phyloP scores from a whole-genome alignment of 2,329 filamentous ascomycete genomes.

The Ceratocystis alfenasii region DNA sequence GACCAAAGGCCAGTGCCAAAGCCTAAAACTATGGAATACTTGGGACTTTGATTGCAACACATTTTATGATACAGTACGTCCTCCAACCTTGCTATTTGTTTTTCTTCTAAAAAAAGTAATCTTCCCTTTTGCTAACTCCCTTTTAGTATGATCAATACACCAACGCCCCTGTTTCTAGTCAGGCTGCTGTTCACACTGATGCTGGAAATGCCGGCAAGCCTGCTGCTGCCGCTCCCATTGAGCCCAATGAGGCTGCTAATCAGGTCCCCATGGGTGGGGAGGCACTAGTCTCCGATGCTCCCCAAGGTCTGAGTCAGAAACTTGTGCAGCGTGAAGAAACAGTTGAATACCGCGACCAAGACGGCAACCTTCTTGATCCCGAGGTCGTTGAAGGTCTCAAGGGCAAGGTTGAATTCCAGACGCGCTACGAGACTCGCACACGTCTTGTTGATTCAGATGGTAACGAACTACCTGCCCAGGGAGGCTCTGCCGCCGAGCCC shows the following conservation, averaged over 20 bases:
- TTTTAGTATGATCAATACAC: constrained; percentile 41
- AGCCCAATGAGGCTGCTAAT: constrained; percentile 24
- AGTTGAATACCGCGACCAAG: constrained; percentile 87
- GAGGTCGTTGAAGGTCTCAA: constrained; percentile 73
- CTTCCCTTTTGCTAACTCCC: constrained; percentile 1
- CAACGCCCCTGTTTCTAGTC: constrained; percentile 25
- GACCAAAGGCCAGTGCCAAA: constrained; percentile 78
- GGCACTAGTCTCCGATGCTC: constrained; percentile 36
- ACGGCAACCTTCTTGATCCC: constrained; percentile 76
- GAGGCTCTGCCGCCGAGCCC: constrained; percentile 26
- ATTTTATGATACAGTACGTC: constrained; percentile 69
- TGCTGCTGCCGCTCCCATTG: constrained; percentile 27
- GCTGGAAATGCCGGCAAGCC: constrained; percentile 22
- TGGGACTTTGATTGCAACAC: constrained; percentile 99
- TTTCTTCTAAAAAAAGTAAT: no score
- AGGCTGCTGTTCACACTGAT: constrained; percentile 20
- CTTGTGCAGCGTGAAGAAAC: constrained; percentile 57
- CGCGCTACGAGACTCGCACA: constrained; percentile 88
- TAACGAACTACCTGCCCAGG: constrained; percentile 53
- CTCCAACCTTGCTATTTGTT: not conserved
- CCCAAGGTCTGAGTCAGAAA: constrained; percentile 38
- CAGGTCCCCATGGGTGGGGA: constrained; percentile 10
- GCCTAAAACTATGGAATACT: constrained; percentile 70
- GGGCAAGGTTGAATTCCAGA: constrained; percentile 92
- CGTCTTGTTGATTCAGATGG: constrained; percentile 68